Percentiles rank a stretch among this genome's conserved stretches.
Conservation (phyloP, 306 rosid genomes). For the Fagus sylvatica region DNA sequence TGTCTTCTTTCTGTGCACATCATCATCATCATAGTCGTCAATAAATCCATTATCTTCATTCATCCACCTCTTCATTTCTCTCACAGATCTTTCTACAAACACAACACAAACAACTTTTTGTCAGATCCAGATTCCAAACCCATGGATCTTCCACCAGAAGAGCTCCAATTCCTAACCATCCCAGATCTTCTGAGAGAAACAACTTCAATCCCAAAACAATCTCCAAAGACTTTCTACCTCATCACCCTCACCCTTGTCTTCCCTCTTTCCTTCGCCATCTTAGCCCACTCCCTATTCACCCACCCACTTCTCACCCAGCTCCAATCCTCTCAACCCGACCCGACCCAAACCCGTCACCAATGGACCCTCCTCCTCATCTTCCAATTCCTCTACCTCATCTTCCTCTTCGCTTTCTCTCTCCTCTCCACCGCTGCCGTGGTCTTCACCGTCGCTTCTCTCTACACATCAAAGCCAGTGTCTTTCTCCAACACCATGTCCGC, state of each 20-base stretch:
- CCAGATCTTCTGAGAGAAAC: slow-evolving; percentile 69
- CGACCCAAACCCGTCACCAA: slow-evolving; percentile 57
- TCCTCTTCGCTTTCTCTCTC: slow-evolving; percentile 91
- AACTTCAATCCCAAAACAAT: slow-evolving; percentile 69
- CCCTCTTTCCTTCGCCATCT: slow-evolving; percentile 87
- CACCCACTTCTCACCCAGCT: slow-evolving; percentile 70
- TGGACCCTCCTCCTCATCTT: slow-evolving; percentile 74
- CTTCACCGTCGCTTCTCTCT: slow-evolving; percentile 93
- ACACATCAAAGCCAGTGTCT: slow-evolving; percentile 79
- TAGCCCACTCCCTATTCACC: slow-evolving; percentile 93
- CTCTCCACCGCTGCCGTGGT: slow-evolving; percentile 95
- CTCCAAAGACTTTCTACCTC: slow-evolving; percentile 83
- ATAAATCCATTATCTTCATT: neutral
- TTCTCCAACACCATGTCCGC: slow-evolving; percentile 74
- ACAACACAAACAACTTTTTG: neutral
- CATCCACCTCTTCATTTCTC: neutral
- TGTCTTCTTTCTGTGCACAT: too few relatives aligned
- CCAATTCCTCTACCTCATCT: slow-evolving; percentile 81
- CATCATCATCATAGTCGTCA: too few relatives aligned
- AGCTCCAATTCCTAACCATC: slow-evolving; percentile 71
- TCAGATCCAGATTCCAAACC: neutral
- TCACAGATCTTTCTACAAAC: too few relatives aligned
- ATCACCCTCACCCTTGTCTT: slow-evolving; percentile 73
- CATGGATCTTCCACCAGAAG: slow-evolving; percentile 90
- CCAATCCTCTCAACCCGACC: slow-evolving; percentile 57